Base-by-base conservation (phyloP, 2,329 filamentous ascomycete genomes). In the Diaporthe longicolla region DNA sequence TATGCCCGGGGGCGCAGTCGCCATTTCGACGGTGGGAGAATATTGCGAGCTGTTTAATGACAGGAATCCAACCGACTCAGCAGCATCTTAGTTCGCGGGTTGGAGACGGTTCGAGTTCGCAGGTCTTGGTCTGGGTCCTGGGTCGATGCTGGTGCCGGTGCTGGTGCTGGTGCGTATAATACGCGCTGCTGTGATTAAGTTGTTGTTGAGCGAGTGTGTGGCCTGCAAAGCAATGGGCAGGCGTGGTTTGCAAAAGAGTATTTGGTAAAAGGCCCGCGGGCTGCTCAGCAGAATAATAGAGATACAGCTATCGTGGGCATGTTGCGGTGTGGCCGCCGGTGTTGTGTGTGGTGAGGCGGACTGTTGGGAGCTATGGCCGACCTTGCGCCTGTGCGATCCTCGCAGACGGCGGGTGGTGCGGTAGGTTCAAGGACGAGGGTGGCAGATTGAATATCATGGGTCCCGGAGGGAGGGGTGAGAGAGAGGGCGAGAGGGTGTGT, bases 1-100 rank as follows among this genome's bases (percentile, higher is more conserved):
- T 77, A 97, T 85, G 80, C 88, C 85, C 77, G 86, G 88, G 75
- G 90, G 87, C 83, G 87, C 85, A 70, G 87, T 85, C 76, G 86
- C 85, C 89, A 91, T 91, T 66, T 75, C 83, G 80, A 37, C 65
- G 63, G 66, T 59, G 63, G 72, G 35, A 74, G 71, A 75, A 50
- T 55, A 50, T 35, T 40, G 61, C 52, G 26, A 54, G 54, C 73
- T 57, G 55, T 76, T 61, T 61, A 69, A 37, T 73, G 48, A 63
- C 69, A 70, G 73, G 17, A 54, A n/a, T 11, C 69, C 55, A 43
- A 63, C 37, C 68, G 68, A 71, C 70, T 69, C 72, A 66, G 72
- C 66, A 73, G 73, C 73, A 75, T 76, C 52, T 73, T 74, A 71
- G 40, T 68, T 58, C 24, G 61, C 17, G 54, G 52, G 29, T 26